Conservation (phyloP, 139 green algal species). For the Diplosphaera chodatii region DNA sequence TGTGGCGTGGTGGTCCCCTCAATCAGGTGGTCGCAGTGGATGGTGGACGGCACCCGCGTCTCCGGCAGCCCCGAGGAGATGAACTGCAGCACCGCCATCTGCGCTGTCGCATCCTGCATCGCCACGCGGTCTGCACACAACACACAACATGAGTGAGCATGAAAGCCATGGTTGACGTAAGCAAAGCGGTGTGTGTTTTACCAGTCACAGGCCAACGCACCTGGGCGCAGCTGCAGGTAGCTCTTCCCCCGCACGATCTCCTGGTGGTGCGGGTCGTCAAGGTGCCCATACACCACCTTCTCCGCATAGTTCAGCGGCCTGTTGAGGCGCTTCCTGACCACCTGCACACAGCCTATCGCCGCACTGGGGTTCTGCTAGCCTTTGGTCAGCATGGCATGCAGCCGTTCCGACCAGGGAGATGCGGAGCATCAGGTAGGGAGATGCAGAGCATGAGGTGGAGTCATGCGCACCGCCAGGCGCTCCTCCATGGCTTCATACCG, state of each 20-base stretch:
- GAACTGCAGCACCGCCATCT: slow-evolving; percentile 97
- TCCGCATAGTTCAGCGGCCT: slow-evolving; percentile 82
- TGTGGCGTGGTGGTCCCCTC: slow-evolving; percentile 88
- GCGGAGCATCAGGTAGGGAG: too few relatives aligned
- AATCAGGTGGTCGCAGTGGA: slow-evolving; percentile 95
- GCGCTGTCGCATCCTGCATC: slow-evolving; percentile 93
- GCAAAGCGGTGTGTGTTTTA: background rate
- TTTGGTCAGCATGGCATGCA: background rate
- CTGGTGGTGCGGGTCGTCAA: slow-evolving; percentile 82
- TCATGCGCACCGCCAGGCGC: slow-evolving; percentile 58
- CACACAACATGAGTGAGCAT: too few relatives aligned
- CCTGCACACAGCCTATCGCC: slow-evolving; percentile 30
- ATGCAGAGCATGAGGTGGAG: too few relatives aligned
- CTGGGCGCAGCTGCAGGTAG: slow-evolving; percentile 84
- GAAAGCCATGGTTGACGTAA: background rate
- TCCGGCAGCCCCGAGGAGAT: slow-evolving; percentile 88
- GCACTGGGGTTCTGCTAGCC: background rate
- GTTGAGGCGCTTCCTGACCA: slow-evolving; percentile 80
- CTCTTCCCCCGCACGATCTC: slow-evolving; percentile 77
- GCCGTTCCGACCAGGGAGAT: too few relatives aligned
- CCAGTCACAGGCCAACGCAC: slow-evolving; percentile 21
- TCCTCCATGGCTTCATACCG: slow-evolving; percentile 86
- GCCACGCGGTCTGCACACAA: slow-evolving; percentile 78
- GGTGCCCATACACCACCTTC: slow-evolving; percentile 93
- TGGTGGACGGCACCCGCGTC: slow-evolving; percentile 85